Evolutionary conservation across 306 rosid genomes (phyloP), one percentile per base, ranked within the genome.

Genomic region (Inga leiocalycina): DNA sequence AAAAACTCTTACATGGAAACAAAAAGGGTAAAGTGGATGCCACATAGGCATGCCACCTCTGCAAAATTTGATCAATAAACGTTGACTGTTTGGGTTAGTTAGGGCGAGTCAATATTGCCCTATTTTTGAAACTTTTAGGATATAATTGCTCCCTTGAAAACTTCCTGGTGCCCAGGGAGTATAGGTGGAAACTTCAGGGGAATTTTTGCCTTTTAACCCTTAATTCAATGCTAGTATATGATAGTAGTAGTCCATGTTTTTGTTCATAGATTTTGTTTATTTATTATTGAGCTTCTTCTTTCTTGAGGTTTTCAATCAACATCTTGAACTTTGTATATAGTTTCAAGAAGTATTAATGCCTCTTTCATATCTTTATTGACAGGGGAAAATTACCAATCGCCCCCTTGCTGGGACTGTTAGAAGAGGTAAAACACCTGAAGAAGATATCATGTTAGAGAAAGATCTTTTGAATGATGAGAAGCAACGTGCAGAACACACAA

Each of bases 341-440:
- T n/a, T 85, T 71, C 68, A 59, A 73, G 71, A 84, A 54, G 76
- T 70, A 61, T 59, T 67, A 27, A 22, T 49, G 27, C 54, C 76
- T 61, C 10, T 85, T 84, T 74, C 71, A 66, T 84, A 46, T 89
- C 76, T 77, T 84, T 77, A 37, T 87, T 88, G 74, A 65, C 88
- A 96, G 99, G 5, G 88, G 73, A 89, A 84, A 77, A 83, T 96
- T 73, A 92, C 92, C 83, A 96, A 96, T 80, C 91, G 97, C 17
- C 99, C 99, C 44, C 99, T 96, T 81, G 99, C 99, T 75, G 99
- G 99, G 82, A 96, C 98, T 61, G 80, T 84, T 88, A 91, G 97
- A 84, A 94, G 99, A 88, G 99, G 97, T 61, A 96, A 94, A 88
- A 90, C 99, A 74, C 90, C 88, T 11, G 83, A 92, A 82, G 99